These are phyloP conservation scores for Earliella scabrosa DNA, from an alignment of 1,284 basidiomycete genomes.

Conservation along the genomic window DNA sequence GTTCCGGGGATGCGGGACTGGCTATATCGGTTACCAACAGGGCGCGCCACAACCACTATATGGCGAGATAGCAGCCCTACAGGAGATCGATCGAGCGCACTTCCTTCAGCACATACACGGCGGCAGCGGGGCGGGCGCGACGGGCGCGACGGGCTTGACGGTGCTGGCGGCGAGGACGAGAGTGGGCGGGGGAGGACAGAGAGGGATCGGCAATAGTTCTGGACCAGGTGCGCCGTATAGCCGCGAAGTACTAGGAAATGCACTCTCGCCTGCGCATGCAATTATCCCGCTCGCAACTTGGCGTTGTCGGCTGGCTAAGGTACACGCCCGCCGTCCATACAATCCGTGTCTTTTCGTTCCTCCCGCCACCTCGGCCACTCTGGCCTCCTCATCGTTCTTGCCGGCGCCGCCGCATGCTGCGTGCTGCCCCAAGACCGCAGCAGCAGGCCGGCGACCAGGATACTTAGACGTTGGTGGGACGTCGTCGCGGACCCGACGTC, in stretches of 20 bases:
- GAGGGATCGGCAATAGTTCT: background rate
- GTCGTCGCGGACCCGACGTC: background rate
- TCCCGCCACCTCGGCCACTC: background rate
- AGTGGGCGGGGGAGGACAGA: background rate
- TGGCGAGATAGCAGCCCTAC: conserved; percentile 9
- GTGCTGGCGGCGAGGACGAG: conserved; percentile 3
- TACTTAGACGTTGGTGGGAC: too few species aligned
- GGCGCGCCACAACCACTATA: conserved; percentile 24
- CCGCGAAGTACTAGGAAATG: too few species aligned
- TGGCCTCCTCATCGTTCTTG: background rate
- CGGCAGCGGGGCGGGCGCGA: background rate
- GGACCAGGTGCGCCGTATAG: background rate
- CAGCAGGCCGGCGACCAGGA: too few species aligned
- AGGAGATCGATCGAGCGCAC: conserved; percentile 17
- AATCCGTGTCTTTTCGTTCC: background rate
- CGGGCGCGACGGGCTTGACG: conserved; percentile 1
- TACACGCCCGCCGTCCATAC: background rate
- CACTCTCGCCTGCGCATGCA: background rate
- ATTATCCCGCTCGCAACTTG: background rate
- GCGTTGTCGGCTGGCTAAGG: background rate
- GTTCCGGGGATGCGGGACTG: conserved; percentile 20
- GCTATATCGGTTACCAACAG: conserved; percentile 23
- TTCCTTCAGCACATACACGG: conserved; percentile 7
- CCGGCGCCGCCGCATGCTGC: background rate
- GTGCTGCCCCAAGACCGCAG: background rate